These are phyloP conservation scores for Mycena filopes DNA, from an alignment of 768 basidiomycete genomes.

Conservation along the genomic window DNA sequence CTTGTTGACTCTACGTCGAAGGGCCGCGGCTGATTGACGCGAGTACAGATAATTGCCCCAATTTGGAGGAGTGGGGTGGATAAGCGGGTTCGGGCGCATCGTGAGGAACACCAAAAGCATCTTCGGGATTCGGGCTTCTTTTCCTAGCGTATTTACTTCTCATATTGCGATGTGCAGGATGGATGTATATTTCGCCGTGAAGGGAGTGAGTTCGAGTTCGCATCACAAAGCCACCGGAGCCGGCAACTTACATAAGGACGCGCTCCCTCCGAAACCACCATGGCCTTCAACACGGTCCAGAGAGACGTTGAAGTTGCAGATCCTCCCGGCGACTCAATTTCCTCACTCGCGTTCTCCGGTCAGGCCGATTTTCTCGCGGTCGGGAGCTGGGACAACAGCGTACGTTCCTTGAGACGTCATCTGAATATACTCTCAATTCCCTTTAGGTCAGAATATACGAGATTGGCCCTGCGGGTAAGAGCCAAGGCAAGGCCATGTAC, in stretches of 20 bases:
- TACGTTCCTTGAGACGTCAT: slow-evolving; percentile 40
- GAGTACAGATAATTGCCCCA: slow-evolving; percentile 58
- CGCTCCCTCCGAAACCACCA: slow-evolving; percentile 3
- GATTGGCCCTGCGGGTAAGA: slow-evolving; percentile 63
- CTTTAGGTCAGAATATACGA: slow-evolving; percentile 78
- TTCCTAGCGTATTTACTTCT: slow-evolving; percentile 17
- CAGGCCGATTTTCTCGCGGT: slow-evolving; percentile 74
- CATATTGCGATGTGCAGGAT: too few relatives aligned
- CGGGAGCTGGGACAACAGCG: slow-evolving; percentile 81
- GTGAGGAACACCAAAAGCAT: slow-evolving; percentile 58
- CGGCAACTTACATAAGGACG: too few relatives aligned
- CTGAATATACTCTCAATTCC: not conserved
- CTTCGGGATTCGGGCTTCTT: slow-evolving; percentile 58
- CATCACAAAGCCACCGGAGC: too few relatives aligned
- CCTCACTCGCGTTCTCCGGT: slow-evolving; percentile 58
- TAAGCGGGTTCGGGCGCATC: slow-evolving; percentile 55
- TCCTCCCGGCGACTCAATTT: slow-evolving; percentile 76
- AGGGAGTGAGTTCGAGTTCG: too few relatives aligned
- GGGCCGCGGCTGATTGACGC: slow-evolving; percentile 5
- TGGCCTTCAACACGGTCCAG: slow-evolving; percentile 34
- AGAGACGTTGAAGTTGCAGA: slow-evolving; percentile 72
- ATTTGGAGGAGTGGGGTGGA: slow-evolving; percentile 65
- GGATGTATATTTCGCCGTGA: too few relatives aligned
- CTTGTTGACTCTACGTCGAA: slow-evolving; percentile 17
- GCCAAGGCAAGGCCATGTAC: slow-evolving; percentile 77